These are phyloP conservation scores for Paraconiothyrium brasiliense DNA, from an alignment of 2,329 filamentous ascomycete genomes.

Conservation along the genomic window DNA sequence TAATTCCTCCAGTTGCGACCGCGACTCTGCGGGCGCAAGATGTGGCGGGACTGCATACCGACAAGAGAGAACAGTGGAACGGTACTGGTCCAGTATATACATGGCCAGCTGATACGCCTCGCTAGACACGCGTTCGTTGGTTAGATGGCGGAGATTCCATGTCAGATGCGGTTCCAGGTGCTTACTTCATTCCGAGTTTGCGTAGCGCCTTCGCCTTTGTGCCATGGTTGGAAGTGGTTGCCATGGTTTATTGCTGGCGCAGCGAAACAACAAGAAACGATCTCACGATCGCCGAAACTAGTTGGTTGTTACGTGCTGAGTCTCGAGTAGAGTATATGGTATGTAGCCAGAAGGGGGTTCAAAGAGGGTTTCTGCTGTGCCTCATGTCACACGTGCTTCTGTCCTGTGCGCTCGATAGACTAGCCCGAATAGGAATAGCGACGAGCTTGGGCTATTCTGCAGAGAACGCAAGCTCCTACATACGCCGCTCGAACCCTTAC, in stretches of 20 bases:
- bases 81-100: conserved; percentile 33
- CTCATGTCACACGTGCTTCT: neutral
- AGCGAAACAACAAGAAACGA: neutral
- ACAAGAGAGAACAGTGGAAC: conserved; percentile 31
- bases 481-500: too few species aligned
- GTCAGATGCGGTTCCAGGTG: conserved; percentile 21
- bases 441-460: neutral
- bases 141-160: conserved; percentile 21
- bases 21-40: conserved; percentile 28
- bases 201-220: conserved; percentile 21
- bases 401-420: neutral
- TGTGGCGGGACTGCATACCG: conserved; percentile 29
- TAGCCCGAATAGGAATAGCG: conserved; percentile 5
- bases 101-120: conserved; percentile 27
- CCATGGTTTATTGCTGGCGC: conserved; percentile 20
- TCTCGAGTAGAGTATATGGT: conserved; percentile 6
- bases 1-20: conserved; percentile 29
- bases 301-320: conserved; percentile 2
- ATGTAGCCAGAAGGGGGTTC: too few species aligned
- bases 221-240: conserved; percentile 15
- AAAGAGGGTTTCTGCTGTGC: conserved; percentile 14
- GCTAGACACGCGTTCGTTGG: conserved; percentile 23
- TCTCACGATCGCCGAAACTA: too few species aligned
- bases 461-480: too few species aligned
- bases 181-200: conserved; percentile 29